A percentile compares a stretch with the other conserved stretches of the same genome.
These are phyloP conservation scores for Betula pendula DNA, from an alignment of 306 rosid species.

Conservation along the genomic window DNA sequence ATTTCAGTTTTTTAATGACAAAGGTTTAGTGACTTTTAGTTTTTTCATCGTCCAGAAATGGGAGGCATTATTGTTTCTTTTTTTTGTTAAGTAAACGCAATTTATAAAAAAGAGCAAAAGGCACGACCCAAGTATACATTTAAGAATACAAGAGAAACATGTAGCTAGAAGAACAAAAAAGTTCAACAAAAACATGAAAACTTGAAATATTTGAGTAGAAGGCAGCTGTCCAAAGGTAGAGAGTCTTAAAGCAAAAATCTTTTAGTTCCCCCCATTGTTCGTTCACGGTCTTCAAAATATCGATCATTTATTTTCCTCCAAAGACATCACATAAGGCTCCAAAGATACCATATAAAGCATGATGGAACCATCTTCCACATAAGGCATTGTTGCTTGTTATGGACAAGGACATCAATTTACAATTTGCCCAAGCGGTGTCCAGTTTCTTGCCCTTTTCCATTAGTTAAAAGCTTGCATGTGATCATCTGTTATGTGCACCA, in stretches of 20 bases:
- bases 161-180: neutral
- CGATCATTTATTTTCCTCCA: too few species aligned
- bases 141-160: neutral
- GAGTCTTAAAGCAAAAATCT: too few species aligned
- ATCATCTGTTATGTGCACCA: conserved; percentile 35
- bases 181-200: too few species aligned
- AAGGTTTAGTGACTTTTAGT: neutral
- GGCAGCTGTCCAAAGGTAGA: too few species aligned
- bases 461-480: conserved; percentile 3
- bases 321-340: too few species aligned
- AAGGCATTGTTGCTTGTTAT: neutral
- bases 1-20: neutral
- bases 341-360: too few species aligned
- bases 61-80: neutral
- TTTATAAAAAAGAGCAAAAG: too few species aligned
- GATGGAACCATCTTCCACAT: too few species aligned
- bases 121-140: neutral
- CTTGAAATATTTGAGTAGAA: too few species aligned
- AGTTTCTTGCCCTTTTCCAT: conserved; percentile 21
- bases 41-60: neutral
- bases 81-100: neutral
- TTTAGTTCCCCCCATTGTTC: too few species aligned
- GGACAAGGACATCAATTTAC: conserved; percentile 1
- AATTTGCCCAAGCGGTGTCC: neutral
- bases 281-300: too few species aligned